Base-by-base conservation (phyloP, 305 asterid genomes). In the Andrographis paniculata region DNA sequence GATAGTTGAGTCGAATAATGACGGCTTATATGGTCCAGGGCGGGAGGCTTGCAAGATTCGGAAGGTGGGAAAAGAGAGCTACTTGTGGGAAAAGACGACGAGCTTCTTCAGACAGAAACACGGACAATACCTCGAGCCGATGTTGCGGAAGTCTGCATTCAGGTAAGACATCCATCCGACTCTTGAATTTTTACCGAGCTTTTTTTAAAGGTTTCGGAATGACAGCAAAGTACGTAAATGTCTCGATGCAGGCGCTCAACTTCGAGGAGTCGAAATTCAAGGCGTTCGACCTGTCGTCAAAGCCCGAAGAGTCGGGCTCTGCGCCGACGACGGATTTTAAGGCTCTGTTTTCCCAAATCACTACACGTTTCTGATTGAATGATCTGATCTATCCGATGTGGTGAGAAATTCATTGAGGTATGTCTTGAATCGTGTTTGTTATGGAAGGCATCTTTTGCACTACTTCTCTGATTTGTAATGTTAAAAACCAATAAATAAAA, bases 21-120 rank as follows among this genome's bases (percentile, higher is more conserved):
- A 20, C 45, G 21, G 13, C 33, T 30, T 17, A 18, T 39, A 27
- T 69, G 68, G 50, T 37, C 17, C 63, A 85, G 97, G 68, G 94
- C 97, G 44, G 95, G 95, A 52, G 95, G 97, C 11, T 65, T 89
- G 78, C 93, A 70, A 75, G 98, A 89, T 49, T 82, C 68, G 69
- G 98, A 85, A 24, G 98, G 94, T 9, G 94, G 98, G 13, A 20
- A 72, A 13, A 54, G 98, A 63, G 93, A 89, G 67, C 72, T 89
- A 50, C 61, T 82, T 30, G 75, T 89, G 5, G 95, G 98, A 13
- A 85, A 85, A 61, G 95, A 89, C 1, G 98, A 89, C 24, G 95
- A 80, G 52, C 93, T 89, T 57, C 95, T 85, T 37, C 47, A 76
- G 72, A 80, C 93, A 33, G 93, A 85, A 7, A 85, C 88, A 10